Evolutionary conservation across 2,329 filamentous ascomycete genomes (phyloP).

Genomic region (Colletotrichum higginsianum): DNA sequence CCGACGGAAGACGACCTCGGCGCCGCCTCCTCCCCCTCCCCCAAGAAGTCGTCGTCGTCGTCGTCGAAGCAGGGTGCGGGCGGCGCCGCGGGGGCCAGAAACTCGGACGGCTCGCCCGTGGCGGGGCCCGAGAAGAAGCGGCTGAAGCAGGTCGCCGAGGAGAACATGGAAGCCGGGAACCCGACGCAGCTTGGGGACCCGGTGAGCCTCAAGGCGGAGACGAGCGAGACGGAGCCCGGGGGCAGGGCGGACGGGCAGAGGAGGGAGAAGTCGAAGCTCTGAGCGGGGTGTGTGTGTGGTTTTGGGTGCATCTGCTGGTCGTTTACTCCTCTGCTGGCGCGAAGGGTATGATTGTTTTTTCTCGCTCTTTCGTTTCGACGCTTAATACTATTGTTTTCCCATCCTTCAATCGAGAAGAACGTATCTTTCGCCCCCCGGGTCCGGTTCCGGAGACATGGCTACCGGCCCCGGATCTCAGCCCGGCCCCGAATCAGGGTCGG

Average conservation of each 20-base stretch:
- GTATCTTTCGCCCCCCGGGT: too few relatives aligned
- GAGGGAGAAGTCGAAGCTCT: conserved; percentile 36
- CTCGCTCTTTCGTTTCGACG: neutral
- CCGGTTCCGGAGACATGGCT: too few relatives aligned
- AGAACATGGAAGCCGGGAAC: conserved; percentile 51
- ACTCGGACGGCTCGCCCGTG: conserved; percentile 41
- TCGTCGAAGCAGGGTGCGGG: too few relatives aligned
- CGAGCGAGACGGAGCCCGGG: conserved; percentile 49
- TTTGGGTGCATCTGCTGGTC: too few relatives aligned
- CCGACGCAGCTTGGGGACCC: conserved; percentile 57
- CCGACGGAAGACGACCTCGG: conserved; percentile 38
- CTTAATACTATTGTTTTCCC: neutral
- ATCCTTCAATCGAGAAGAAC: neutral
- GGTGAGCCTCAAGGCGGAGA: conserved; percentile 57
- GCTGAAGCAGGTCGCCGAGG: conserved; percentile 42
- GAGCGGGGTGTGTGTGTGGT: neutral
- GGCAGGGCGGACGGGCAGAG: conserved; percentile 47
- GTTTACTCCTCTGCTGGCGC: too few relatives aligned
- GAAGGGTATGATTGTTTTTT: too few relatives aligned
- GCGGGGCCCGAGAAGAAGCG: conserved; percentile 34
- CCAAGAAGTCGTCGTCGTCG: neutral
- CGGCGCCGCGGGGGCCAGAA: conserved; percentile 25
- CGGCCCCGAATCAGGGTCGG: neutral
- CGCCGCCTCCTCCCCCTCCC: neutral
- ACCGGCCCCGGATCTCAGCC: too few relatives aligned